phyloP scores from a whole-genome alignment of 1,284 basidiomycete genomes.

The Ustilago trichophora region DNA sequence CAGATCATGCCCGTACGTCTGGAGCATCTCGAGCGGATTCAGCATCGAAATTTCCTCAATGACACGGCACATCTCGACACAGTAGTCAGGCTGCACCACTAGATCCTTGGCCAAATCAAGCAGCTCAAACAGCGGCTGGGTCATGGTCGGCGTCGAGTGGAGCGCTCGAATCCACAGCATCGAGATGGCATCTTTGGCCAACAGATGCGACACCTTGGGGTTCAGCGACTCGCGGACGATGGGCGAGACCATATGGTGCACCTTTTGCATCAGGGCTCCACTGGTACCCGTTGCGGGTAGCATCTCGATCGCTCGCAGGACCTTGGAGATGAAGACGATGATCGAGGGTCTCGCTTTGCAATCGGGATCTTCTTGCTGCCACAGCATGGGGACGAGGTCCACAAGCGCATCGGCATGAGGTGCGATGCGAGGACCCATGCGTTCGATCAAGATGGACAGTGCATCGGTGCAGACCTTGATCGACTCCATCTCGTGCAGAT shows the following conservation, averaged over 20 bases:
- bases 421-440: conserved; percentile 56
- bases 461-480: conserved; percentile 61
- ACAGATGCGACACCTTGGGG: conserved; percentile 43
- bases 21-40: conserved; percentile 51
- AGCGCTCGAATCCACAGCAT: conserved; percentile 60
- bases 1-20: conserved; percentile 47
- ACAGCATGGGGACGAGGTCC: conserved; percentile 58
- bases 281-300: conserved; percentile 30
- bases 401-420: conserved; percentile 54
- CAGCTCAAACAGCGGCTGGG: conserved; percentile 54
- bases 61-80: conserved; percentile 58
- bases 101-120: conserved; percentile 48
- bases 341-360: conserved; percentile 59
- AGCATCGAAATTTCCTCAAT: conserved; percentile 58
- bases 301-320: conserved; percentile 56
- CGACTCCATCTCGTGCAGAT: conserved; percentile 58
- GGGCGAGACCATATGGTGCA: conserved; percentile 57
- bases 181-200: conserved; percentile 61
- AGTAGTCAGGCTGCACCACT: conserved; percentile 58
- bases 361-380: conserved; percentile 59
- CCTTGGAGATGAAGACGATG: conserved; percentile 60
- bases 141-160: conserved; percentile 55
- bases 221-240: conserved; percentile 56
- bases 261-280: conserved; percentile 37
- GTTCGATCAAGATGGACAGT: conserved; percentile 61